A percentile compares a stretch with the other conserved stretches of the same genome.
phyloP scores from a whole-genome alignment of 768 basidiomycete species.

The Phylloporus sp. region DNA sequence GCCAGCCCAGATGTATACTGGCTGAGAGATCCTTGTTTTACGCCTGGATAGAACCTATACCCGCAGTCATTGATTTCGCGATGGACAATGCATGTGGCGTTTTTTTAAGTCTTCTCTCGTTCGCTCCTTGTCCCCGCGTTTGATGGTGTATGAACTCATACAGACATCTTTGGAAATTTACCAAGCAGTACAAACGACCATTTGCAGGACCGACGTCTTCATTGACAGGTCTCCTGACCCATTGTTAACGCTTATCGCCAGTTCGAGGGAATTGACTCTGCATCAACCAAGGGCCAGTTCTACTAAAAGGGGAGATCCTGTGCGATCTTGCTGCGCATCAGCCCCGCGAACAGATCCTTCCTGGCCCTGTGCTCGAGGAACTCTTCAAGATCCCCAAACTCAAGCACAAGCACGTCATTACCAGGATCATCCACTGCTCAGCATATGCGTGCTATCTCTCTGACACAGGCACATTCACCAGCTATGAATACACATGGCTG shows the following conservation, averaged over 20 bases:
- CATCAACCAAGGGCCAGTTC: constrained; percentile 26
- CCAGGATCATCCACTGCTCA: constrained; percentile 20
- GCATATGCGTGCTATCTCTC: constrained; percentile 22
- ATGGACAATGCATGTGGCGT: constrained; percentile 54
- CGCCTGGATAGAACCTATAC: constrained; percentile 69
- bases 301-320: constrained; percentile 18
- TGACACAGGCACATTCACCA: constrained; percentile 2
- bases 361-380: constrained; percentile 16
- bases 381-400: constrained; percentile 18
- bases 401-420: constrained; percentile 24
- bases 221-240: constrained; percentile 74
- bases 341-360: constrained; percentile 9
- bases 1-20: constrained; percentile 83
- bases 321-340: constrained; percentile 20
- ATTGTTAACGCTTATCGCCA: constrained; percentile 53
- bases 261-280: constrained; percentile 17
- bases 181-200: constrained; percentile 49
- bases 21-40: constrained; percentile 82
- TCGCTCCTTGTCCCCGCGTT: background rate
- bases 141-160: background rate
- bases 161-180: constrained; percentile 45
- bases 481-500: background rate
- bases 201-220: constrained; percentile 92
- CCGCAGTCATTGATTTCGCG: constrained; percentile 78
- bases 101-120: background rate